Evolutionary conservation across 148 eudicot species (phyloP).

Genomic region (Persicaria maculosa): DNA sequence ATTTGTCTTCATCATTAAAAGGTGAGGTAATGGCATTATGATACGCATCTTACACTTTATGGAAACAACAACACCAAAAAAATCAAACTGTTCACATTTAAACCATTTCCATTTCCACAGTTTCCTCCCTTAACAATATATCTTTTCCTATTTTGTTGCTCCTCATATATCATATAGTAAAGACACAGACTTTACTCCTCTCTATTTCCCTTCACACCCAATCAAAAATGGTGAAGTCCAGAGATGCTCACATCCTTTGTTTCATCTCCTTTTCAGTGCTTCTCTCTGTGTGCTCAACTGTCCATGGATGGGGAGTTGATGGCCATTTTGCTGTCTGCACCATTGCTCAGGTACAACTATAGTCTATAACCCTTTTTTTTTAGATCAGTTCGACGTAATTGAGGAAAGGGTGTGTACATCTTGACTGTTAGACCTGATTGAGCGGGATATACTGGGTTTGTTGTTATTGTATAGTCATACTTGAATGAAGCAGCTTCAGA

Average conservation of each 20-base stretch:
- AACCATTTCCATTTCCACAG: neutral
- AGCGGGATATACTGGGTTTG: neutral
- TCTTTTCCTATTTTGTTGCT: neutral
- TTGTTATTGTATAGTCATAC: constrained; percentile 20
- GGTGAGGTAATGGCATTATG: neutral
- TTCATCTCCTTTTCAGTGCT: neutral
- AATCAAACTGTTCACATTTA: constrained; percentile 3
- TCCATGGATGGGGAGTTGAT: constrained; percentile 53
- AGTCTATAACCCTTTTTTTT: neutral
- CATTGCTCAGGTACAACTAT: constrained; percentile 54
- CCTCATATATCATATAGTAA: neutral
- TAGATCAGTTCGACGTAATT: neutral
- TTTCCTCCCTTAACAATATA: neutral
- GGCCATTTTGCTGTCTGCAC: constrained; percentile 49
- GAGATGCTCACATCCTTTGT: neutral
- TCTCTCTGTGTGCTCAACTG: neutral
- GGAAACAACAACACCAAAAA: neutral
- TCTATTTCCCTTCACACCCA: neutral
- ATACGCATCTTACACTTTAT: neutral
- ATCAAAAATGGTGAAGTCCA: neutral
- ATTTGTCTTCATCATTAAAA: neutral
- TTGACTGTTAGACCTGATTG: too few species aligned
- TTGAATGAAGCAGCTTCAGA: constrained; percentile 50
- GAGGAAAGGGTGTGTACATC: neutral
- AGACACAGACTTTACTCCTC: neutral